Conservation (phyloP, 257 asterid genomes). For the Rhazya stricta region DNA sequence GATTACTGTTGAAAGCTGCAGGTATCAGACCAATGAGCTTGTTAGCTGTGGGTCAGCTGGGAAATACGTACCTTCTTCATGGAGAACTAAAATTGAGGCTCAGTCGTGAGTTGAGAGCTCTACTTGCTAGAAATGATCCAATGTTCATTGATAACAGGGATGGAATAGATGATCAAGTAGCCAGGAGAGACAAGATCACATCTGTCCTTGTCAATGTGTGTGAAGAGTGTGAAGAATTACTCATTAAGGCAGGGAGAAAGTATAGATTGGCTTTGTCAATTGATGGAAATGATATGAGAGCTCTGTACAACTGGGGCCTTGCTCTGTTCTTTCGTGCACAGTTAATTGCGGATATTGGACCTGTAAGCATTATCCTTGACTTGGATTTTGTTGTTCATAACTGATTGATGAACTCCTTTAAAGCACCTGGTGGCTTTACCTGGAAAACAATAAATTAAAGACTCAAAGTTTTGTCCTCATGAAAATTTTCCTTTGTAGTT, state of each 20-base stretch:
- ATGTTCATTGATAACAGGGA: slow-evolving; percentile 28
- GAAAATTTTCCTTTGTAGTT: neutral
- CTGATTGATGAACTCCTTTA: neutral
- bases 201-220: slow-evolving; percentile 60
- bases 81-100: slow-evolving; percentile 73
- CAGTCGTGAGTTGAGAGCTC: slow-evolving; percentile 64
- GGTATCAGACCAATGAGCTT: slow-evolving; percentile 84
- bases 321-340: slow-evolving; percentile 85
- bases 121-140: slow-evolving; percentile 39
- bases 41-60: slow-evolving; percentile 81
- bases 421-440: neutral
- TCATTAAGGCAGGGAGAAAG: slow-evolving; percentile 75
- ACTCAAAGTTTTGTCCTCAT: neutral
- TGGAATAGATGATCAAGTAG: slow-evolving; percentile 30
- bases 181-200: slow-evolving; percentile 36
- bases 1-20: slow-evolving; percentile 62
- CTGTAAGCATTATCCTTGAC: slow-evolving; percentile 45
- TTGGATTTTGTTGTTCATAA: neutral
- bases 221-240: slow-evolving; percentile 85
- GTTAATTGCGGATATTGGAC: slow-evolving; percentile 88
- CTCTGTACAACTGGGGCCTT: slow-evolving; percentile 91
- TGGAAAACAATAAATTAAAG: neutral
- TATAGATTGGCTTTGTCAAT: slow-evolving; percentile 79
- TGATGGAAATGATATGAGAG: slow-evolving; percentile 79
- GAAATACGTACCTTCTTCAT: slow-evolving; percentile 83